A percentile compares a stretch with the other conserved stretches of the same genome.
phyloP scores from a whole-genome alignment of 441 rosid species.

The Erysimum pusillum region DNA sequence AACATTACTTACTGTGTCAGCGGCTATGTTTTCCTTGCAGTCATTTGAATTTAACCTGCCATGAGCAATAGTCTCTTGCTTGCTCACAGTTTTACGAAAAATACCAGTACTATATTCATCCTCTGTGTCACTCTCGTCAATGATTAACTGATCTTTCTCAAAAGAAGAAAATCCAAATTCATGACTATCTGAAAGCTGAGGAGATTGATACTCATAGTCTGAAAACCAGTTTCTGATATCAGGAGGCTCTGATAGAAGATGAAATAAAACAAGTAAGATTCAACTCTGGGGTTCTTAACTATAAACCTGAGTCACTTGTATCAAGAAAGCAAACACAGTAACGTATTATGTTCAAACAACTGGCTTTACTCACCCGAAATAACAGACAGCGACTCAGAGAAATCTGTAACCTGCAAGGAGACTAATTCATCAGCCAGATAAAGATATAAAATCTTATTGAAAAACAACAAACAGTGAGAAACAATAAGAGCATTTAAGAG shows the following conservation, averaged over 20 bases:
- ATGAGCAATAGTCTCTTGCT: conserved; percentile 33
- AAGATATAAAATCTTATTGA: background rate
- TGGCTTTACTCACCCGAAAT: conserved; percentile 58
- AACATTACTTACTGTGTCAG: conserved; percentile 31
- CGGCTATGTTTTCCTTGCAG: conserved; percentile 2
- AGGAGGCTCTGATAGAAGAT: conserved; percentile 68
- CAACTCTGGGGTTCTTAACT: background rate
- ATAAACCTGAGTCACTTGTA: background rate
- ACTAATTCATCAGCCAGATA: background rate
- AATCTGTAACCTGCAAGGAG: conserved; percentile 51
- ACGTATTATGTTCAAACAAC: background rate
- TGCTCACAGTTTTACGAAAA: conserved; percentile 37
- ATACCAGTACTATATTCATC: conserved; percentile 38
- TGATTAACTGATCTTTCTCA: conserved; percentile 43
- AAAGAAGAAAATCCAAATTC: conserved; percentile 41
- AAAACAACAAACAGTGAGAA: background rate
- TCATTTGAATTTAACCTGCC: conserved; percentile 29
- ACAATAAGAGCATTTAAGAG: conserved; percentile 7
- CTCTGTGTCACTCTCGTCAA: conserved; percentile 48
- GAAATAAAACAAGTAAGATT: conserved; percentile 9
- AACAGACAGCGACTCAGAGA: conserved; percentile 40
- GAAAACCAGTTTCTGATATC: conserved; percentile 70
- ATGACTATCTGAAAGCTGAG: conserved; percentile 54
- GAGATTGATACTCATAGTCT: conserved; percentile 70
- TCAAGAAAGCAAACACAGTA: conserved; percentile 12